These are phyloP conservation scores for Aspergillus ochraceoroseus DNA, from an alignment of 2,329 filamentous ascomycete species.

Conservation along the genomic window DNA sequence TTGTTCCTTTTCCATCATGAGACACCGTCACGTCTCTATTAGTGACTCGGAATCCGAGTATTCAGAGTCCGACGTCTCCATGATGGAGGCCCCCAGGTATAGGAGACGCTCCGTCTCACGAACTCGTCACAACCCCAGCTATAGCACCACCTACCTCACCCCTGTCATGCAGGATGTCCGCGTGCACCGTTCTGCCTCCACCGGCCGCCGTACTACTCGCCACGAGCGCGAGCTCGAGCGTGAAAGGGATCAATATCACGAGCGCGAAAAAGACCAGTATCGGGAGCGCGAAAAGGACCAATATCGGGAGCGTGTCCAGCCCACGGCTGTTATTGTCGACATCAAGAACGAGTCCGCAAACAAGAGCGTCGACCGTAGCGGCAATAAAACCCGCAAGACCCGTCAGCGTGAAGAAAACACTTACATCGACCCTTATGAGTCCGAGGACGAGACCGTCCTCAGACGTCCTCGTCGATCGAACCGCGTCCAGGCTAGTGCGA, in stretches of 20 bases:
- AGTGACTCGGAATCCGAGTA: conserved; percentile 31
- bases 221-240: conserved; percentile 18
- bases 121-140: conserved; percentile 24
- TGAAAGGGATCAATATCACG: conserved; percentile 1
- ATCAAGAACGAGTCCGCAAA: conserved; percentile 33
- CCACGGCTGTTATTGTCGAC: conserved; percentile 33
- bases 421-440: conserved; percentile 23
- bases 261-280: neutral
- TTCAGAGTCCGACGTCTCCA: conserved; percentile 36
- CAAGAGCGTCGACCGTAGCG: conserved; percentile 18
- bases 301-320: conserved; percentile 15
- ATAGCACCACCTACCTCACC: conserved; percentile 22
- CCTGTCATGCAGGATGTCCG: conserved; percentile 25
- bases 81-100: conserved; percentile 26
- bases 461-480: conserved; percentile 20
- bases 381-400: conserved; percentile 25
- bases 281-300: neutral
- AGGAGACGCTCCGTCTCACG: conserved; percentile 35
- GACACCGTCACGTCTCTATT: conserved; percentile 14
- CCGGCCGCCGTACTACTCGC: conserved; percentile 28
- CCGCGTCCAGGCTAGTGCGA: conserved; percentile 20
- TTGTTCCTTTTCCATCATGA: conserved; percentile 6
- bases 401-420: conserved; percentile 17
- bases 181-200: conserved; percentile 36
- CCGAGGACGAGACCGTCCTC: conserved; percentile 25